phyloP scores from a whole-genome alignment of 2,329 filamentous ascomycete genomes.

The Pseudogymnoascus sp. region DNA sequence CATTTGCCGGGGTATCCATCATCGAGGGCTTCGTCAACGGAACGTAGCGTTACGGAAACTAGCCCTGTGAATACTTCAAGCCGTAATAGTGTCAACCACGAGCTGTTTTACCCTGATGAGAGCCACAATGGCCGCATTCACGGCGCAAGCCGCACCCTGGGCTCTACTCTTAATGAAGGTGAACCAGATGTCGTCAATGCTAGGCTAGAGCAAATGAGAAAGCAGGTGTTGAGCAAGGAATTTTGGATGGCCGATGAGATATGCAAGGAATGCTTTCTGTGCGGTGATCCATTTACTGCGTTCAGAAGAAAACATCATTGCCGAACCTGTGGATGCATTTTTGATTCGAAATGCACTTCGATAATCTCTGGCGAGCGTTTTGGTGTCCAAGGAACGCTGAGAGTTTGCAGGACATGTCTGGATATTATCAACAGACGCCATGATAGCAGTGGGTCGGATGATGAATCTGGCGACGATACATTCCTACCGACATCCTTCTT shows the following conservation, averaged over 20 bases:
- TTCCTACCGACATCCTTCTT: constrained; percentile 55
- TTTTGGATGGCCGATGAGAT: constrained; percentile 99
- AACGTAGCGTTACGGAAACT: constrained; percentile 48
- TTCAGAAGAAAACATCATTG: constrained; percentile 97
- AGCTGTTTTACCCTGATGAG: constrained; percentile 44
- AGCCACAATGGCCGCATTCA: constrained; percentile 31
- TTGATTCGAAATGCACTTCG: constrained; percentile 91
- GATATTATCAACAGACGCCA: constrained; percentile 84
- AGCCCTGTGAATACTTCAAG: constrained; percentile 51
- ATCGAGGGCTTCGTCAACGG: constrained; percentile 53
- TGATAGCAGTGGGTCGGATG: constrained; percentile 79
- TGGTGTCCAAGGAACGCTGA: constrained; percentile 72
- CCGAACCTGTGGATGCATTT: constrained; percentile 93
- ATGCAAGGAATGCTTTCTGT: constrained; percentile 93
- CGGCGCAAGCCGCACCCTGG: constrained; percentile 45
- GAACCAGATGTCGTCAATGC: constrained; percentile 52
- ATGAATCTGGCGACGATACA: constrained; percentile 67
- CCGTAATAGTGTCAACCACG: constrained; percentile 50
- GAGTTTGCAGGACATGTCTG: constrained; percentile 90
- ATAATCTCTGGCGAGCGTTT: constrained; percentile 84
- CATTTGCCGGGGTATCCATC: constrained; percentile 38
- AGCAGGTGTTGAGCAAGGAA: constrained; percentile 84
- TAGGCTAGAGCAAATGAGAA: constrained; percentile 64
- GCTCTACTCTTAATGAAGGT: constrained; percentile 48
- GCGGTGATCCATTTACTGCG: constrained; percentile 81